Base-by-base conservation (phyloP, 768 basidiomycete genomes). In the Naematelia encephala region DNA sequence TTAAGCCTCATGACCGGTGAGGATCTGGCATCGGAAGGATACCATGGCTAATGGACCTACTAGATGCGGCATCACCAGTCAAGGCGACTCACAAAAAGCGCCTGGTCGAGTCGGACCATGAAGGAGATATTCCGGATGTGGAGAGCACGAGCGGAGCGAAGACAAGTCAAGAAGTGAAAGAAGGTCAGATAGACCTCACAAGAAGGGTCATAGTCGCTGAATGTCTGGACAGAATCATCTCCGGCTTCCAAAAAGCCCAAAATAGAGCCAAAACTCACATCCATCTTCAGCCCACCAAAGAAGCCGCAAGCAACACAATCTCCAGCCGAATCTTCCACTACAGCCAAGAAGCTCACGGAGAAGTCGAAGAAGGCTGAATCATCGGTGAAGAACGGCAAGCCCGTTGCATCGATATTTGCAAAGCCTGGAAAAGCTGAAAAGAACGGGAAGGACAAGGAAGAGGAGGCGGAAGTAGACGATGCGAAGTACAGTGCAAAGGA, bases 401-500 rank as follows among this genome's bases (percentile, higher is more conserved):
- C 68, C 10, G 30, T 73, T 11, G 72, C 72, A 14, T 68, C 72
- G 25, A 74, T 74, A 44, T 74, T 74, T 49, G 51, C 64, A 19
- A 68, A 70, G 56, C 71, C 72, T 0, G 44, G 39, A 5, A 54
- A 49, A 34, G 46, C 25, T 14, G 28, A 53, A 29, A 21, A 46
- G 47, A 56, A 59, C n/a, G 56, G 19, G 22, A 60, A 30, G 45
- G 55, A 55, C 21, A 46, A 48, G 27, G 48, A 39, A 4, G 65
- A 64, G n/a, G 58, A 61, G 16, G 49, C 61, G n/a, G 59, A 54
- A 1, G 55, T 56, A 14, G 50, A 48, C 12, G 50, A 61, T 16
- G 27, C 12, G 23, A 46, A 25, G 34, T 26, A 28, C 5, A 27
- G 28, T 27, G 21, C 29, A 44, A 46, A 47, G 44, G 51, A 61